These are phyloP conservation scores for Gossypioides kirkii DNA, from an alignment of 345 rosid species.

Conservation along the genomic window DNA sequence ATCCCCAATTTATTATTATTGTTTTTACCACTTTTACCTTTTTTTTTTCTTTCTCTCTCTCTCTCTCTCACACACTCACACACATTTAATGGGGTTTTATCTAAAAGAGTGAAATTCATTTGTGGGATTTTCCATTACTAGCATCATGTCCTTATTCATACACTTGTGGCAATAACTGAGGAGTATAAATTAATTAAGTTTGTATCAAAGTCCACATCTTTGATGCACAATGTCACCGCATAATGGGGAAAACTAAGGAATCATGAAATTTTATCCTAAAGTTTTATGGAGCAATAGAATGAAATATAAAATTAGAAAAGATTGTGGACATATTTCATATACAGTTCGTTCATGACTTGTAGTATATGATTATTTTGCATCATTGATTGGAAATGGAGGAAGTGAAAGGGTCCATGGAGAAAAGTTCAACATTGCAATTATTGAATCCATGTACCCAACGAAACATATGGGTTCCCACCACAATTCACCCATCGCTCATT, in stretches of 20 bases:
- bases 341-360: background rate
- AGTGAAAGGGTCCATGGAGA: background rate
- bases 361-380: background rate
- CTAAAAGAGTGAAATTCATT: conserved; percentile 12
- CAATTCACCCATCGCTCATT: background rate
- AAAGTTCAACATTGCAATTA: background rate
- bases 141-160: background rate
- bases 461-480: background rate
- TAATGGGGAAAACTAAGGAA: no score
- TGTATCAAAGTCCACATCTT: no score
- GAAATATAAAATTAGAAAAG: background rate
- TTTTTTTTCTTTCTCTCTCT: no score
- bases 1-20: conserved; percentile 13
- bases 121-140: conserved; percentile 15
- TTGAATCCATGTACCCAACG: background rate
- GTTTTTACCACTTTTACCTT: conserved; percentile 11
- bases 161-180: background rate
- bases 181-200: no score
- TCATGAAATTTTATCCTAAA: no score
- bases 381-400: background rate
- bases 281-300: background rate
- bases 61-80: no score
- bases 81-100: conserved; percentile 21
- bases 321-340: background rate
- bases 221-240: background rate